Evolutionary conservation across 1,284 basidiomycete species (phyloP).

Genomic region (Phaffia rhodozyma): DNA sequence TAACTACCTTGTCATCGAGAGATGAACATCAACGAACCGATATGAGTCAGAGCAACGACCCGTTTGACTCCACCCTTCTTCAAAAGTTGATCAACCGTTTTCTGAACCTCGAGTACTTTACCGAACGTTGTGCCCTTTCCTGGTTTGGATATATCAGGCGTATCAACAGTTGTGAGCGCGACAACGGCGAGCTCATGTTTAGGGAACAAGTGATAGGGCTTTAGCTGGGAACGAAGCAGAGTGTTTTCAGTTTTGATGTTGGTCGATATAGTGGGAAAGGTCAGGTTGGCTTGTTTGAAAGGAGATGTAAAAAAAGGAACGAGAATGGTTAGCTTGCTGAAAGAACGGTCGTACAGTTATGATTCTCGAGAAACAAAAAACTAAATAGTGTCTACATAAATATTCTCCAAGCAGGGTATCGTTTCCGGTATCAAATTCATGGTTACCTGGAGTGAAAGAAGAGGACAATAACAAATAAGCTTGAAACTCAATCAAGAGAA

Average conservation of each 20-base stretch:
- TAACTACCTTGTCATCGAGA: no score
- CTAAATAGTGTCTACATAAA: not conserved
- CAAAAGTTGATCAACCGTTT: constrained; percentile 7
- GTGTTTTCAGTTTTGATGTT: constrained; percentile 36
- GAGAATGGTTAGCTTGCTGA: no score
- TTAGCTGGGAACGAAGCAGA: constrained; percentile 28
- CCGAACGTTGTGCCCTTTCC: not conserved
- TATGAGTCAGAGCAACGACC: constrained; percentile 39
- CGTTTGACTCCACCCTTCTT: constrained; percentile 26
- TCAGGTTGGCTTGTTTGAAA: constrained; percentile 28
- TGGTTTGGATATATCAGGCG: constrained; percentile 20
- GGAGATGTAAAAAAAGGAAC: not conserved
- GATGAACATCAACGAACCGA: constrained; percentile 22
- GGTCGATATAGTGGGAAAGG: constrained; percentile 38
- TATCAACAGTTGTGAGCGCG: constrained; percentile 31
- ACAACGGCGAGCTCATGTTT: constrained; percentile 37
- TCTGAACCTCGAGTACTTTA: constrained; percentile 24
- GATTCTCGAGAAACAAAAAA: not conserved
- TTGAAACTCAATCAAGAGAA: not conserved
- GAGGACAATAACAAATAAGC: not conserved
- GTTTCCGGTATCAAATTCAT: constrained; percentile 33
- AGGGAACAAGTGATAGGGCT: constrained; percentile 36
- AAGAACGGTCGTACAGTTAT: not conserved
- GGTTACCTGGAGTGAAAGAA: constrained; percentile 37
- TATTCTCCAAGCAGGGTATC: constrained; percentile 29